Base-by-base conservation (phyloP, 164 flowering plant species). In the Magnolia officinalis region DNA sequence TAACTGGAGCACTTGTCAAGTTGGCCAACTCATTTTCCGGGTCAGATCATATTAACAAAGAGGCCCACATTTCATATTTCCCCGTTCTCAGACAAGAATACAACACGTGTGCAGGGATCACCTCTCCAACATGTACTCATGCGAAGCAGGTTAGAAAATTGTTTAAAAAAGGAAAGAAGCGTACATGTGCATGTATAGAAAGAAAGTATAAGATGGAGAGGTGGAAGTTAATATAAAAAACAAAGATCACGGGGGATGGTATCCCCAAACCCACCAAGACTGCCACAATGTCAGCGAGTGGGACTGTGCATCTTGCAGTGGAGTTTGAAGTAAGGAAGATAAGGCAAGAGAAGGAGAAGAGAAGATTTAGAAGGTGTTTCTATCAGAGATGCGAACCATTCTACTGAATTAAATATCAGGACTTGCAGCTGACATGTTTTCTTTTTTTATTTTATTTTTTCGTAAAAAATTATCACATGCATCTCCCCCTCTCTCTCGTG, bases 221-320 rank as follows among this genome's bases (percentile, higher is more conserved):
- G 5, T 11, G 37, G 58, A 74, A 74, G 76, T 74, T 64, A 63
- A 63, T 74, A 50, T 63, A 63, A 29, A 49, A 63, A 84, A 76
- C 31, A 86, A 80, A 83, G 79, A 74, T 90, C 91, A 90, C 93
- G 93, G 86, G 91, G 61, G 80, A 80, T 76, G 77, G 81, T 78
- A 77, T 74, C 77, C 73, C 70, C 26, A 73, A 74, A 72, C 67
- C 74, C 63, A 84, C 55, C 58, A 65, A 50, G 23, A 67, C 88
- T 82, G 83, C 77, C 75, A 76, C 90, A 82, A 63, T 86, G 90
- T 87, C 89, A 89, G 90, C 81, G 80, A 87, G 86, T 82, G 52
- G 72, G 87, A 19, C 6, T 81, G 79, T 78, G 37, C 74, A 26
- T 74, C 14, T 37, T 13, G 72, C 80, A 72, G 78, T 52, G 37